Evolutionary conservation across 2,329 filamentous ascomycete species (phyloP).

Genomic region (Drechslerella coelobrocha): DNA sequence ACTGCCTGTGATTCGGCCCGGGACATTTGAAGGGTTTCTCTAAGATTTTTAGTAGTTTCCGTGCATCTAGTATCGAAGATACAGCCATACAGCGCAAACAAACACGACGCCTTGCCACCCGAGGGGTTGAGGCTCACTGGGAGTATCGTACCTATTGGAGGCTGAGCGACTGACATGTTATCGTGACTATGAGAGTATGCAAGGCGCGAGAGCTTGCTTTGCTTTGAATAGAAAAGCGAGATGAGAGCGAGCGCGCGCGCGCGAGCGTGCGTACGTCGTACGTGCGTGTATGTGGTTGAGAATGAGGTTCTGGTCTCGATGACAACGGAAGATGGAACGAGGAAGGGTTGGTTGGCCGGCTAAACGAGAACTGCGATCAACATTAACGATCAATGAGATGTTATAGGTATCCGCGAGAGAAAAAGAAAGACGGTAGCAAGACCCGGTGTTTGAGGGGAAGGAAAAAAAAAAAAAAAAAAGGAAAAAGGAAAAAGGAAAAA

Average conservation of each 20-base stretch:
- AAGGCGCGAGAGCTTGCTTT: too few relatives aligned
- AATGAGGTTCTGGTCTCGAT: slow-evolving; percentile 36
- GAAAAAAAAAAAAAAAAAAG: too few relatives aligned
- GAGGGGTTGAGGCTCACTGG: neutral
- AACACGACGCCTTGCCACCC: neutral
- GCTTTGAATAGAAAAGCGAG: too few relatives aligned
- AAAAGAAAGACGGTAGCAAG: slow-evolving; percentile 5
- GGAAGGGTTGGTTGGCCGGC: slow-evolving; percentile 6
- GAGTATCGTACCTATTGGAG: slow-evolving; percentile 43
- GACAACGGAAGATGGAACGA: slow-evolving; percentile 7
- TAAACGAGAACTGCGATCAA: neutral
- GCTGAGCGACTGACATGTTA: slow-evolving; percentile 46
- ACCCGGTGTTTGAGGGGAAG: too few relatives aligned
- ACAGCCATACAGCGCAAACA: slow-evolving; percentile 5
- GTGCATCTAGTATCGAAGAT: too few relatives aligned
- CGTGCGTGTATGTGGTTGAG: neutral
- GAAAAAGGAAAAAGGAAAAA: neutral
- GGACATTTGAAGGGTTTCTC: too few relatives aligned
- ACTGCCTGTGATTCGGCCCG: too few relatives aligned
- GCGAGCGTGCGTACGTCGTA: neutral
- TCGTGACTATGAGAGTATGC: slow-evolving; percentile 10
- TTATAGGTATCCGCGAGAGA: neutral
- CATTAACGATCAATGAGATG: neutral
- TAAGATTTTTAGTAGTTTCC: too few relatives aligned
- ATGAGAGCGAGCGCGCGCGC: neutral